A percentile compares a stretch with the other conserved stretches of the same genome.
Evolutionary conservation across 495 filamentous ascomycete genomes (phyloP).

Genomic region (Penicillium lividum): DNA sequence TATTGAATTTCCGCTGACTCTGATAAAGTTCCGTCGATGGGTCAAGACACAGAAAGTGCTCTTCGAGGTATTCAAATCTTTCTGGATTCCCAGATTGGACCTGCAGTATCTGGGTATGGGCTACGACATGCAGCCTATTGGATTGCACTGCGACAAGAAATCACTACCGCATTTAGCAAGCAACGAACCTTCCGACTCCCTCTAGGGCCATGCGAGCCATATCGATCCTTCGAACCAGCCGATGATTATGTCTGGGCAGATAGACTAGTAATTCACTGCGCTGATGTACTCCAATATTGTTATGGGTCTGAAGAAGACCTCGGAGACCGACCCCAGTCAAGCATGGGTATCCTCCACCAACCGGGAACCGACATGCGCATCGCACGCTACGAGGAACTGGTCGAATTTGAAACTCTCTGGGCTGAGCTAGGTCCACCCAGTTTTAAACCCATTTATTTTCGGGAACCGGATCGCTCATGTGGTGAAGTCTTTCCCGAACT

Average conservation of each 20-base stretch:
- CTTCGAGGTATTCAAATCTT: slow-evolving; percentile 21
- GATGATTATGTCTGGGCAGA: slow-evolving; percentile 38
- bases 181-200: slow-evolving; percentile 31
- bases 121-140: slow-evolving; percentile 37
- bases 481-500: slow-evolving; percentile 39
- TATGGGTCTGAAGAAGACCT: slow-evolving; percentile 21
- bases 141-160: slow-evolving; percentile 39
- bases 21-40: slow-evolving; percentile 14
- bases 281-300: slow-evolving; percentile 33
- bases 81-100: slow-evolving; percentile 14
- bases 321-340: slow-evolving; percentile 7
- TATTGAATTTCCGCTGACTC: neutral
- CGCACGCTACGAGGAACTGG: slow-evolving; percentile 22
- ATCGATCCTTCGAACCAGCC: slow-evolving; percentile 29
- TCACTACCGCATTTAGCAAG: slow-evolving; percentile 37
- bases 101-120: slow-evolving; percentile 18
- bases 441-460: slow-evolving; percentile 29
- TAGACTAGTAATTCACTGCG: slow-evolving; percentile 32
- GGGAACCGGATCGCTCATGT: slow-evolving; percentile 19
- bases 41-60: slow-evolving; percentile 17
- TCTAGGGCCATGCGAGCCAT: slow-evolving; percentile 23
- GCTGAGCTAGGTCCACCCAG: slow-evolving; percentile 17
- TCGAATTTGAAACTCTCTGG: slow-evolving; percentile 23
- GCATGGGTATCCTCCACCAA: slow-evolving; percentile 9
- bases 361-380: slow-evolving; percentile 13